Conservation (phyloP, 2,329 filamentous ascomycete genomes). For the Pseudogymnoascus sp. region DNA sequence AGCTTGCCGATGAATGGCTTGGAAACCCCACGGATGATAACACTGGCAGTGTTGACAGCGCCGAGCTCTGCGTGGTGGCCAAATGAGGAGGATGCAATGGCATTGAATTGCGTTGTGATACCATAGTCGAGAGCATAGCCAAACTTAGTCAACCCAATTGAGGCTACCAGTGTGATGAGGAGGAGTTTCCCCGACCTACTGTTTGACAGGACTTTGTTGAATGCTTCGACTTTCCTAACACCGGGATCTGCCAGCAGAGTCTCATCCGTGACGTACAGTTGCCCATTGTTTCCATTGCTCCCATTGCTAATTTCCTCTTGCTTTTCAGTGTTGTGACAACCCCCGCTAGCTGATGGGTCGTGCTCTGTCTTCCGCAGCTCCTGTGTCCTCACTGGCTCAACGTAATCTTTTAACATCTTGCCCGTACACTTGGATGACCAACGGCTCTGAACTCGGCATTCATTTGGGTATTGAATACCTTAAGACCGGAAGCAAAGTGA, state of each 20-base stretch:
- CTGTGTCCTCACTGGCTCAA: not conserved
- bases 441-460: not conserved
- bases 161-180: not conserved
- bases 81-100: not conserved
- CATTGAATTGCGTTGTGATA: not conserved
- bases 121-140: not conserved
- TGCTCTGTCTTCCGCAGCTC: not conserved
- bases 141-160: not conserved
- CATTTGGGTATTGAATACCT: not conserved
- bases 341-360: not conserved
- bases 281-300: not conserved
- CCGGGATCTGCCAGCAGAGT: not conserved
- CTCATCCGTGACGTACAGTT: not conserved
- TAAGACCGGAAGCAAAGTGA: not conserved
- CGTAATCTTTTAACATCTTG: not conserved
- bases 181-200: not conserved
- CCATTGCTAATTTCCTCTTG: not conserved
- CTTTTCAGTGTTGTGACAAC: not conserved
- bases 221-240: not conserved
- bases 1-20: conserved; percentile 26
- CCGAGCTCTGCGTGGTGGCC: not conserved
- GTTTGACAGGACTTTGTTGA: not conserved
- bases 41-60: not conserved
- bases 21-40: not conserved
- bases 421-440: not conserved